Conservation (phyloP, 2,329 filamentous ascomycete genomes). For the Acrodontium crateriforme region DNA sequence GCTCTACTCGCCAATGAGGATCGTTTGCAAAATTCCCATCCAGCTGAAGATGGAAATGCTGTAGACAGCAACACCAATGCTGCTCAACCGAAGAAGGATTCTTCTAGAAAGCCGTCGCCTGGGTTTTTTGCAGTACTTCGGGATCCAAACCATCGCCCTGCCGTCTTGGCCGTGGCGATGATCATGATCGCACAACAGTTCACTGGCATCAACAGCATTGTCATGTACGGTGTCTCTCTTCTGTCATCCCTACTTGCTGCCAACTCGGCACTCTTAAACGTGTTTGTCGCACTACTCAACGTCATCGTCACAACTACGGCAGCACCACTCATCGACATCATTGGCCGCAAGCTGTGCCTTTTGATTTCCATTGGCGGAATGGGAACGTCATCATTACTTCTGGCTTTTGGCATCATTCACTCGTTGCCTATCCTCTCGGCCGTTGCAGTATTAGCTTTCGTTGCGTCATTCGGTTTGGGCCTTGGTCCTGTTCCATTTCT, state of each 20-base stretch:
- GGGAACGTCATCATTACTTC: slow-evolving; percentile 59
- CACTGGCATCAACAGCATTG: slow-evolving; percentile 84
- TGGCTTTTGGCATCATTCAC: slow-evolving; percentile 69
- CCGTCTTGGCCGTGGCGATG: slow-evolving; percentile 77
- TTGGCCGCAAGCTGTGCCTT: slow-evolving; percentile 77
- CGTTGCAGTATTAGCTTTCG: slow-evolving; percentile 69
- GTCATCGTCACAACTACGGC: slow-evolving; percentile 68
- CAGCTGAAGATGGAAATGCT: slow-evolving; percentile 4
- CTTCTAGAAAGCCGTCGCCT: slow-evolving; percentile 18
- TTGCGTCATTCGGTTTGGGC: slow-evolving; percentile 78
- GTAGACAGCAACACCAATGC: not conserved
- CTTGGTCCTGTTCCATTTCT: slow-evolving; percentile 93
- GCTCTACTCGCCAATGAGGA: slow-evolving; percentile 42
- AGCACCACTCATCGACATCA: slow-evolving; percentile 71
- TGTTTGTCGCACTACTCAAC: slow-evolving; percentile 76
- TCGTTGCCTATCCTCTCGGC: slow-evolving; percentile 64
- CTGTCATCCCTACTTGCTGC: slow-evolving; percentile 68
- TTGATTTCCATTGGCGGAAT: slow-evolving; percentile 74
- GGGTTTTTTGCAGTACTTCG: slow-evolving; percentile 43
- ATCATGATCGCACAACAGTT: slow-evolving; percentile 91
- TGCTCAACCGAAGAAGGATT: slow-evolving; percentile 7
- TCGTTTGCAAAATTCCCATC: slow-evolving; percentile 7
- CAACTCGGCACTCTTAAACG: slow-evolving; percentile 70
- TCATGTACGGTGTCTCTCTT: slow-evolving; percentile 95
- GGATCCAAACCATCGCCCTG: slow-evolving; percentile 59